Evolutionary conservation across 768 basidiomycete genomes (phyloP).

Genomic region (Kwoniella newhampshirensis): DNA sequence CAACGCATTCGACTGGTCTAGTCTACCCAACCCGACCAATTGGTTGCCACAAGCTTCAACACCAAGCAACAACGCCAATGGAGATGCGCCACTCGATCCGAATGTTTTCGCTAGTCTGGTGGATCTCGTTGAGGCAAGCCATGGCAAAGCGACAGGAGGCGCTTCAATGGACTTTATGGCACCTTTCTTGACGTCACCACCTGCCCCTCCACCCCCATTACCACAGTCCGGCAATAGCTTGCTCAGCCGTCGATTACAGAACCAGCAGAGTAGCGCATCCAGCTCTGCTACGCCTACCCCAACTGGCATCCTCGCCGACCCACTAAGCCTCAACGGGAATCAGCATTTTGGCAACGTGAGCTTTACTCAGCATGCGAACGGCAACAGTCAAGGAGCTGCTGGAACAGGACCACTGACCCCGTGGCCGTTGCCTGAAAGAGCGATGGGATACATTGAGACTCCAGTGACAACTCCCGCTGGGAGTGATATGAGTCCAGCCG

Average conservation of each 20-base stretch:
- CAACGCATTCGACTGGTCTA: conserved; percentile 22
- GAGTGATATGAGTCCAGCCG: conserved; percentile 38
- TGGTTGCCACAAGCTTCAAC: conserved; percentile 8
- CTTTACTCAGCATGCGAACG: conserved; percentile 13
- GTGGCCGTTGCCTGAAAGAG: conserved; percentile 32
- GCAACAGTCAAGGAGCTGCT: conserved; percentile 8
- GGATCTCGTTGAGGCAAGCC: conserved; percentile 34
- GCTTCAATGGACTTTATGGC: conserved; percentile 13
- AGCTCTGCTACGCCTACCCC: not conserved
- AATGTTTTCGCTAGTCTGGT: conserved; percentile 34
- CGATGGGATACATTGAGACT: conserved; percentile 31
- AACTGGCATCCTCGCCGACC: too few relatives aligned
- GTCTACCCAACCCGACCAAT: conserved; percentile 16
- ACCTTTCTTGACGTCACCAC: conserved; percentile 6
- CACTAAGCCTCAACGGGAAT: too few relatives aligned
- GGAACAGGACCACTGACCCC: conserved; percentile 3
- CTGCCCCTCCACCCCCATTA: conserved; percentile 2
- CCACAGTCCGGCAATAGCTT: conserved; percentile 12
- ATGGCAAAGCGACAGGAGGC: conserved; percentile 12
- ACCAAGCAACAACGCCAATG: not conserved
- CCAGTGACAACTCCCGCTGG: conserved; percentile 45
- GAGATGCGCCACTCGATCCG: conserved; percentile 23
- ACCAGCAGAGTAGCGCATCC: not conserved
- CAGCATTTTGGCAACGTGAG: conserved; percentile 3
- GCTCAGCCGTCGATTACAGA: conserved; percentile 21